Evolutionary conservation across 2,329 filamentous ascomycete genomes (phyloP).

Genomic region (Diaporthe caulivora): DNA sequence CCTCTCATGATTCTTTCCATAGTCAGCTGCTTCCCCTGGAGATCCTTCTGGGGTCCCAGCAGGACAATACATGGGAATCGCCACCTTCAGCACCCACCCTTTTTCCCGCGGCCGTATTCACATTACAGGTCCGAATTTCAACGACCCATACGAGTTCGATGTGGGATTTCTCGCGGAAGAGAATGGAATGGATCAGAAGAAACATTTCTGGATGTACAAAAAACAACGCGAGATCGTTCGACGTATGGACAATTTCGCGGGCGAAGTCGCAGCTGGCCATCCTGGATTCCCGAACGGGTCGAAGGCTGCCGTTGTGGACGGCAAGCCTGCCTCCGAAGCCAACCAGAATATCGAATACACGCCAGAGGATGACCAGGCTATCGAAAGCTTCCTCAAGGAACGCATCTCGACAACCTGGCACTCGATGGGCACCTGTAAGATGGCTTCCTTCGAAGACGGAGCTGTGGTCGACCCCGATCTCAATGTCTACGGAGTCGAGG

Average conservation of each 20-base stretch:
- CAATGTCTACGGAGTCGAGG: conserved; percentile 56
- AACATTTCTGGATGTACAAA: conserved; percentile 74
- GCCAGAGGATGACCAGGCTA: conserved; percentile 60
- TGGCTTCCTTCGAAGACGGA: conserved; percentile 54
- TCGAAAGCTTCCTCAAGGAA: conserved; percentile 56
- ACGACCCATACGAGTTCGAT: conserved; percentile 63
- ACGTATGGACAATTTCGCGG: conserved; percentile 63
- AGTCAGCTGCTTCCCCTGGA: conserved; percentile 55
- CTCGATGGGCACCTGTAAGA: conserved; percentile 59
- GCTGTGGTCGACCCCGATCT: conserved; percentile 58
- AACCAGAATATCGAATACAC: conserved; percentile 59
- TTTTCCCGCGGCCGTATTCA: conserved; percentile 73
- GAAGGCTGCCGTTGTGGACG: not conserved
- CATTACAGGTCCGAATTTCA: conserved; percentile 60
- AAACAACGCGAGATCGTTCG: conserved; percentile 71
- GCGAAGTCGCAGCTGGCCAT: conserved; percentile 57
- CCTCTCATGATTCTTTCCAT: conserved; percentile 61
- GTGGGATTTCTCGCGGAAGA: conserved; percentile 44
- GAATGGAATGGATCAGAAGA: conserved; percentile 50
- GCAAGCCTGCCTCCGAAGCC: not conserved
- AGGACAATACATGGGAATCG: conserved; percentile 65
- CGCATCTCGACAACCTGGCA: conserved; percentile 57
- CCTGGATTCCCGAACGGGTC: conserved; percentile 55
- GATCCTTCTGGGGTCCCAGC: conserved; percentile 53
- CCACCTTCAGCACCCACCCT: conserved; percentile 69